Conservation (phyloP, 208 protist genomes). For the Leishmania martiniquensis region DNA sequence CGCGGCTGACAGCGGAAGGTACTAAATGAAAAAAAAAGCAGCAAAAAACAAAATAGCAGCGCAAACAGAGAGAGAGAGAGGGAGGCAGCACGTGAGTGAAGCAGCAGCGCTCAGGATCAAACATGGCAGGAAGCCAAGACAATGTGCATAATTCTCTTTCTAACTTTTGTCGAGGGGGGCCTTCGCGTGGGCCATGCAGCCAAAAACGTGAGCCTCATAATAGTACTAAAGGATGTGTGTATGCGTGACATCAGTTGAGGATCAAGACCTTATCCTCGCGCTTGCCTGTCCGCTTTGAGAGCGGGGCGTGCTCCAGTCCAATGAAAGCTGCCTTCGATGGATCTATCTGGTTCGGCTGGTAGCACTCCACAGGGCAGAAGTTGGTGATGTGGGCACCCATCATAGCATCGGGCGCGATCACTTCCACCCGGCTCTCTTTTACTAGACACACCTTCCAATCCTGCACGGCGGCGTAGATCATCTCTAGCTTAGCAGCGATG, state of each 20-base stretch:
- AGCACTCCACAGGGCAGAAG: slow-evolving; percentile 59
- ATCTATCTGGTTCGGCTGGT: slow-evolving; percentile 62
- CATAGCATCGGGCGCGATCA: slow-evolving; percentile 51
- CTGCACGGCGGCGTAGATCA: slow-evolving; percentile 65
- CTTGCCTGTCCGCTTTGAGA: slow-evolving; percentile 53
- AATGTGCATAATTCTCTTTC: neutral
- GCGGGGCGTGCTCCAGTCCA: slow-evolving; percentile 81
- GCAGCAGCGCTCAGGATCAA: neutral
- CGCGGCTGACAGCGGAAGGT: neutral
- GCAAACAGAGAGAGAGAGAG: slow-evolving; percentile 3
- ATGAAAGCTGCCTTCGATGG: slow-evolving; percentile 81
- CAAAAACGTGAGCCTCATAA: neutral
- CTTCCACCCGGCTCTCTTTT: slow-evolving; percentile 64
- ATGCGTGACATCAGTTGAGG: slow-evolving; percentile 41
- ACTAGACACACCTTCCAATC: slow-evolving; percentile 91
- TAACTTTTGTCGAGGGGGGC: too few species aligned
- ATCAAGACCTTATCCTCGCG: slow-evolving; percentile 83
- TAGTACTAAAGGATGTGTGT: neutral
- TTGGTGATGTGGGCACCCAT: slow-evolving; percentile 68
- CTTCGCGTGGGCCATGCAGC: neutral
- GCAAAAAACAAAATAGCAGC: slow-evolving; percentile 2
- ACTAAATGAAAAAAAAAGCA: neutral
- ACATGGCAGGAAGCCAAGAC: neutral
- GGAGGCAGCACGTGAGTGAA: neutral
- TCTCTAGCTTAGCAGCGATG: slow-evolving; percentile 75